Percentiles rank a stretch among this genome's conserved stretches.
Conservation (phyloP, 2,329 filamentous ascomycete genomes). For the Xylariaceae sp. region DNA sequence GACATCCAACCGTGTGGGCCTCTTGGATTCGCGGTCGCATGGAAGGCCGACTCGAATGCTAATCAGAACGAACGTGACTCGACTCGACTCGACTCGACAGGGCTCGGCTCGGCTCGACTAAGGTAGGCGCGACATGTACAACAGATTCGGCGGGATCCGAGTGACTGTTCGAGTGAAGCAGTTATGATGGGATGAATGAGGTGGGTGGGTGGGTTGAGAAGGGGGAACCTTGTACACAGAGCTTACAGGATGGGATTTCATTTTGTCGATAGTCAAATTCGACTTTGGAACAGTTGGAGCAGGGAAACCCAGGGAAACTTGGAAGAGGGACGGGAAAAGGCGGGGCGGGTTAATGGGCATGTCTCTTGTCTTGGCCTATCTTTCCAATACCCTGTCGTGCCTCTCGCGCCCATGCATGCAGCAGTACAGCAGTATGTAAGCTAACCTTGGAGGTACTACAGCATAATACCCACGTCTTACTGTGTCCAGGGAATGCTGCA, state of each 20-base stretch:
- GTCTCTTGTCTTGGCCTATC: too few species aligned
- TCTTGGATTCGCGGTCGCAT: conserved; percentile 4
- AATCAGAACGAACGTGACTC: too few species aligned
- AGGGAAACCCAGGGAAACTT: conserved; percentile 1
- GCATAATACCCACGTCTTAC: too few species aligned
- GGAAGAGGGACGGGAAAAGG: conserved; percentile 7
- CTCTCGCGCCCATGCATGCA: too few species aligned
- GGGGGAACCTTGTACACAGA: conserved; percentile 12
- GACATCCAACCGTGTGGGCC: conserved; percentile 14
- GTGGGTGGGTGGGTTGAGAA: conserved; percentile 5
- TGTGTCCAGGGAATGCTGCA: too few species aligned
- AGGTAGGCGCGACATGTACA: too few species aligned
- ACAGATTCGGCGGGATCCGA: conserved; percentile 1
- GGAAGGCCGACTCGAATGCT: too few species aligned
- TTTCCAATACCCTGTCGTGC: too few species aligned
- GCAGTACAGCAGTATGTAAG: too few species aligned
- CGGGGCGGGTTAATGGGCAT: conserved; percentile 1
- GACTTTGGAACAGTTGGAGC: conserved; percentile 7
- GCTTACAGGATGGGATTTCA: conserved; percentile 20
- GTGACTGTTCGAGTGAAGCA: conserved; percentile 1
- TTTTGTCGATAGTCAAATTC: conserved; percentile 19
- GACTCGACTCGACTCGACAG: background rate
- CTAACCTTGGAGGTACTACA: too few species aligned
- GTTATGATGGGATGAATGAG: too few species aligned
- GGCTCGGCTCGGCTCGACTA: background rate